A percentile compares a stretch with the other conserved stretches of the same genome.
These are phyloP conservation scores for Candida dajiaensis DNA, from an alignment of 805 yeast genomes.

Conservation along the genomic window DNA sequence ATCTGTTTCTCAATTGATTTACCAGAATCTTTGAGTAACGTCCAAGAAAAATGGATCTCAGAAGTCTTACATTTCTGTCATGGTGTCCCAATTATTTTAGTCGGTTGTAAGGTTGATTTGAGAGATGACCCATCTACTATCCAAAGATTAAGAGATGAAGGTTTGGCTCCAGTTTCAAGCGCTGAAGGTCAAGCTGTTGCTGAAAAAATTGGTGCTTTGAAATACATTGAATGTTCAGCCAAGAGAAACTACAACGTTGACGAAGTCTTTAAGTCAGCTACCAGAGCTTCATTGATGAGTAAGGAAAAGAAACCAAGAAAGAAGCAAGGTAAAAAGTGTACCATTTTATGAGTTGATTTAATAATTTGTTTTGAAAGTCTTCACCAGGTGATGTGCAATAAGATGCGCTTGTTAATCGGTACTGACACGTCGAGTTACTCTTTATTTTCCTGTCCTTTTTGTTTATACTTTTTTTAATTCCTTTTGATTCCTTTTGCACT, in stretches of 20 bases:
- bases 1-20: constrained; percentile 88
- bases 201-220: constrained; percentile 80
- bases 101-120: constrained; percentile 87
- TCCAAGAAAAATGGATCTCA: constrained; percentile 92
- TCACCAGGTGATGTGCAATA: background rate
- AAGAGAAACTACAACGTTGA: constrained; percentile 87
- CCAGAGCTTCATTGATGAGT: constrained; percentile 74
- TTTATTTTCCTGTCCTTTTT: background rate
- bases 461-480: background rate
- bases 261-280: constrained; percentile 89
- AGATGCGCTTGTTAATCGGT: background rate
- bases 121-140: constrained; percentile 77
- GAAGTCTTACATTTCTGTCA: constrained; percentile 93
- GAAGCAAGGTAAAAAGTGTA: constrained; percentile 52
- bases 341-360: constrained; percentile 42
- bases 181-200: constrained; percentile 86
- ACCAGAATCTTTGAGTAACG: constrained; percentile 90
- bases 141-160: constrained; percentile 66
- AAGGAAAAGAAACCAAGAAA: constrained; percentile 41
- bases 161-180: constrained; percentile 74
- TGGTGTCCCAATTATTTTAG: constrained; percentile 87
- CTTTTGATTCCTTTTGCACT: background rate
- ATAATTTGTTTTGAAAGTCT: background rate
- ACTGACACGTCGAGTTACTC: background rate
- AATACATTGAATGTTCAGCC: constrained; percentile 90